A percentile compares a stretch with the other conserved stretches of the same genome.
Evolutionary conservation across 306 rosid species (phyloP).

Genomic region (Lathyrus sativus): DNA sequence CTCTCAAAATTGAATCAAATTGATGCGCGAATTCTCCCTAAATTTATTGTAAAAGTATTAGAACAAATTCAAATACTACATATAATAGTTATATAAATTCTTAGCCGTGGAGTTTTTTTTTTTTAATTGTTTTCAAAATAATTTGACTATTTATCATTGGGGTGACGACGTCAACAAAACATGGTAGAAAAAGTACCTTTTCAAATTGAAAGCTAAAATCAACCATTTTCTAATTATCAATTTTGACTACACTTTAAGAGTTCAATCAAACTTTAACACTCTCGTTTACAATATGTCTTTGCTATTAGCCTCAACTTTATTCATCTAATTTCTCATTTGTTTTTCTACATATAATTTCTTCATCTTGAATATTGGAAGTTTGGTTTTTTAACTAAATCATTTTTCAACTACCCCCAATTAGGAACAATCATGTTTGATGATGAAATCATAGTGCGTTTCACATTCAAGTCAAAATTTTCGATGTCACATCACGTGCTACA

Average conservation of each 20-base stretch:
- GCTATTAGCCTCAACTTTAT: neutral
- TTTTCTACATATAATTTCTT: neutral
- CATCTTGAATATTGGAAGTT: neutral
- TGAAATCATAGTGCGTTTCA: conserved; percentile 23
- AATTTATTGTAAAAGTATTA: too few relatives aligned
- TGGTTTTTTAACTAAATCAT: conserved; percentile 7
- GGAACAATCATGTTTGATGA: neutral
- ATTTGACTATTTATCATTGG: neutral
- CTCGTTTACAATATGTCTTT: neutral
- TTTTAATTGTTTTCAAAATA: neutral
- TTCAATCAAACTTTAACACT: conserved; percentile 11
- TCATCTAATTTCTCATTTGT: neutral
- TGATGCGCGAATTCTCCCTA: too few relatives aligned
- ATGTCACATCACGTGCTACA: conserved; percentile 25
- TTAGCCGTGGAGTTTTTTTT: too few relatives aligned
- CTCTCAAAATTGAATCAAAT: too few relatives aligned
- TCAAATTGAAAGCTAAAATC: neutral
- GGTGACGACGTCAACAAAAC: neutral
- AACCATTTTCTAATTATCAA: too few relatives aligned
- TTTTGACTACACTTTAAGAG: neutral
- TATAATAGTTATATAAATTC: too few relatives aligned
- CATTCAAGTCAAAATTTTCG: conserved; percentile 35
- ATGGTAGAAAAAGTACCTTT: neutral
- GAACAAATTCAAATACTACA: too few relatives aligned
- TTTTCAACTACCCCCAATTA: conserved; percentile 12